Percentiles rank a stretch among this genome's conserved stretches.
Conservation (phyloP, 208 protist genomes). For the Trypanosoma mega region DNA sequence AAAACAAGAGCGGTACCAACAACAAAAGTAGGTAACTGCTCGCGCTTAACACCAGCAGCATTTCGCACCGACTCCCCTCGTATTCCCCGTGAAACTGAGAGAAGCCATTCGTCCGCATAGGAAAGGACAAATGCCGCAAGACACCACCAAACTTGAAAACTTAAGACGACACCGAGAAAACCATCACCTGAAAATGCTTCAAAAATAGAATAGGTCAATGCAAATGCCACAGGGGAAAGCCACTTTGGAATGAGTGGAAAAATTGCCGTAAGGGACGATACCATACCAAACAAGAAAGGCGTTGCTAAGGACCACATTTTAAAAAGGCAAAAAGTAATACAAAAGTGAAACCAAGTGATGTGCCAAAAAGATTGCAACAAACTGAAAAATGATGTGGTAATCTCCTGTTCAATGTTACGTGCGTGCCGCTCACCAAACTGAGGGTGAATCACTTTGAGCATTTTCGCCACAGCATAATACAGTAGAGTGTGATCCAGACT, state of each 20-base stretch:
- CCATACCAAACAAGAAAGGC: slow-evolving; percentile 48
- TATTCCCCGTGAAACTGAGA: slow-evolving; percentile 55
- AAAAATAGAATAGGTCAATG: slow-evolving; percentile 15
- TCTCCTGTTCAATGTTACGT: slow-evolving; percentile 63
- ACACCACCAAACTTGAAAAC: slow-evolving; percentile 32
- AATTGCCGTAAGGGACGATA: slow-evolving; percentile 48
- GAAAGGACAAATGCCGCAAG: slow-evolving; percentile 39
- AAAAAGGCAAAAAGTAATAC: slow-evolving; percentile 59
- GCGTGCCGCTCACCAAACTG: slow-evolving; percentile 48
- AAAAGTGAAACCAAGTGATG: slow-evolving; percentile 75
- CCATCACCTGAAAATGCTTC: slow-evolving; percentile 7
- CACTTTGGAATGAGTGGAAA: slow-evolving; percentile 71
- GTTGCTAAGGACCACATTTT: slow-evolving; percentile 36
- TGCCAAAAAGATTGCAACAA: slow-evolving; percentile 77
- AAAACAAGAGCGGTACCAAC: slow-evolving; percentile 57
- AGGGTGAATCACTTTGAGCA: slow-evolving; percentile 49
- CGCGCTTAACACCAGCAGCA: slow-evolving; percentile 21
- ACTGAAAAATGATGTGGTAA: slow-evolving; percentile 57
- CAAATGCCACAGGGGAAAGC: slow-evolving; percentile 48
- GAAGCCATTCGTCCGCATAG: slow-evolving; percentile 60
- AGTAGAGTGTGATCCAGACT: slow-evolving; percentile 69
- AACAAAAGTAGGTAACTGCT: slow-evolving; percentile 59
- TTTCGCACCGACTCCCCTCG: slow-evolving; percentile 31
- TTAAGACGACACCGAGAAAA: slow-evolving; percentile 12
- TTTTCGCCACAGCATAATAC: slow-evolving; percentile 66